These are phyloP conservation scores for Candida ovalis DNA, from an alignment of 805 yeast genomes.

Conservation along the genomic window DNA sequence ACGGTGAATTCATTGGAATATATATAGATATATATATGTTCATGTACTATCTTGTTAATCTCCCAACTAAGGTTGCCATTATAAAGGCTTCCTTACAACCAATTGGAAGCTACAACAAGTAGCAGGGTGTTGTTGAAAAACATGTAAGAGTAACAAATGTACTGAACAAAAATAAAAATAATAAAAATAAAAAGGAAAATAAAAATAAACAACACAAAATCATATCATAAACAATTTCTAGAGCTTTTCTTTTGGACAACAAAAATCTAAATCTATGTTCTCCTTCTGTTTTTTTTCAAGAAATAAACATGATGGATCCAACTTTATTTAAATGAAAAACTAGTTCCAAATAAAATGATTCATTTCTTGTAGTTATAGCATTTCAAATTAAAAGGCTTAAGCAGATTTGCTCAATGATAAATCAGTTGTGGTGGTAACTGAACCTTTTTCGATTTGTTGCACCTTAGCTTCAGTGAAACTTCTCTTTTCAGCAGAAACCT, in stretches of 20 bases:
- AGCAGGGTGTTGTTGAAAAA: background rate
- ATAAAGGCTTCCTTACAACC: no score
- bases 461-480: conserved; percentile 70
- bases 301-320: background rate
- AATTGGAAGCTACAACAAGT: background rate
- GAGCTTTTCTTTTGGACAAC: background rate
- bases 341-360: no score
- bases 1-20: background rate
- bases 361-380: background rate
- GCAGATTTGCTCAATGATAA: conserved; percentile 19
- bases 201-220: background rate
- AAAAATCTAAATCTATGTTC: background rate
- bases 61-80: no score
- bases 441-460: conserved; percentile 70
- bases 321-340: no score
- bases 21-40: background rate
- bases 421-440: conserved; percentile 26
- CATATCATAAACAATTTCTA: background rate
- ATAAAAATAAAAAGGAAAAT: background rate
- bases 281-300: background rate
- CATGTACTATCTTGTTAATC: background rate
- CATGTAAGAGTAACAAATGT: no score
- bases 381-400: background rate
- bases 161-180: background rate
- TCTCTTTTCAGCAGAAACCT: conserved; percentile 69